Evolutionary conservation across 768 basidiomycete genomes (phyloP).

Genomic region (Suillus spraguei): DNA sequence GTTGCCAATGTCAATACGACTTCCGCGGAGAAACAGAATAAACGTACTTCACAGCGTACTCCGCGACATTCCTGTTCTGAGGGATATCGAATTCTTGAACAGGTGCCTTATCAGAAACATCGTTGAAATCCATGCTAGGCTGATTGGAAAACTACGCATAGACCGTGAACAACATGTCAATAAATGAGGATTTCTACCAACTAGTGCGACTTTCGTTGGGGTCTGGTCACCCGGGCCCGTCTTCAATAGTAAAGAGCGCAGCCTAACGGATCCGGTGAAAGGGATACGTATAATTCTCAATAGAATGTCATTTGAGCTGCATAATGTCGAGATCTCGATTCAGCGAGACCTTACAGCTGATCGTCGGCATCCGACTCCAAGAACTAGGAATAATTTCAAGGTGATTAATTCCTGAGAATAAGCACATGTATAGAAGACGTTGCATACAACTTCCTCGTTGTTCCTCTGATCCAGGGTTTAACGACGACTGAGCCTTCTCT

Average conservation of each 20-base stretch:
- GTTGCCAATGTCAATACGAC: not conserved
- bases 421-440: not conserved
- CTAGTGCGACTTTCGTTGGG: conserved; percentile 70
- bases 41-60: conserved; percentile 77
- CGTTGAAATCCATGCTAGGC: conserved; percentile 80
- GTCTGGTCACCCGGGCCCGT: conserved; percentile 81
- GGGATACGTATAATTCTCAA: conserved; percentile 80
- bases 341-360: conserved; percentile 62
- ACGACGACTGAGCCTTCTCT: conserved; percentile 60
- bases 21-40: not conserved
- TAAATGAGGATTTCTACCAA: conserved; percentile 37
- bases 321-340: not conserved
- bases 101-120: conserved; percentile 60
- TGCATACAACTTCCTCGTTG: conserved; percentile 67
- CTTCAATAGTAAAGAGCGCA: conserved; percentile 82
- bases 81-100: conserved; percentile 76
- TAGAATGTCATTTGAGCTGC: conserved; percentile 14
- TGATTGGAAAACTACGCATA: conserved; percentile 68
- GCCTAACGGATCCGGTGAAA: conserved; percentile 85
- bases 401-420: conserved; percentile 4
- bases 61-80: conserved; percentile 74
- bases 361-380: conserved; percentile 92
- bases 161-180: not conserved
- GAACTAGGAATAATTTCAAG: conserved; percentile 47
- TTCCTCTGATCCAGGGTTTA: conserved; percentile 83